These are phyloP conservation scores for Colletotrichum incanum DNA, from an alignment of 2,329 filamentous ascomycete genomes.

Conservation along the genomic window DNA sequence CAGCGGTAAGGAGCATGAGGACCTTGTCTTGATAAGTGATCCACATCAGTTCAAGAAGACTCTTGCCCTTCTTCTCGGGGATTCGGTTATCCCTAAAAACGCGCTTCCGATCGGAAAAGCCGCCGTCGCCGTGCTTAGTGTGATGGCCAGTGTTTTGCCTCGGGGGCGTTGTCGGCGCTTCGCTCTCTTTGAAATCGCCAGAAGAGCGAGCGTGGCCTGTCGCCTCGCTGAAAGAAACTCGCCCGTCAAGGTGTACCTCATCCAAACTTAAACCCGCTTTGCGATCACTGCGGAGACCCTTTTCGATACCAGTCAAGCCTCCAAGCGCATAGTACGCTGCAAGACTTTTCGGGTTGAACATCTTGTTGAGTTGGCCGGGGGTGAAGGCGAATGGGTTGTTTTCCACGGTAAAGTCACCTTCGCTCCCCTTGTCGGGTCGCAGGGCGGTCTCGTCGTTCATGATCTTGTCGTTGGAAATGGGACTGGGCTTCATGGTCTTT, in stretches of 20 bases:
- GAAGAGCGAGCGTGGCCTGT: conserved; percentile 52
- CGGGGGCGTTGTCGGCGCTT: conserved; percentile 11
- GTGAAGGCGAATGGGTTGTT: conserved; percentile 90
- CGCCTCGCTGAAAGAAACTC: conserved; percentile 81
- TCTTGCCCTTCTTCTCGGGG: conserved; percentile 83
- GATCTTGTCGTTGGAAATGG: conserved; percentile 68
- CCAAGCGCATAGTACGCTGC: conserved; percentile 86
- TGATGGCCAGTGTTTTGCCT: conserved; percentile 7
- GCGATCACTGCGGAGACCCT: conserved; percentile 81
- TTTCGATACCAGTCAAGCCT: conserved; percentile 83
- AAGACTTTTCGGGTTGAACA: conserved; percentile 91
- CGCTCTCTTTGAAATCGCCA: conserved; percentile 39
- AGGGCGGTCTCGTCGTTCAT: conserved; percentile 79
- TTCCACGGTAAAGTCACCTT: conserved; percentile 81
- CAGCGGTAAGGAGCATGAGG: conserved; percentile 78
- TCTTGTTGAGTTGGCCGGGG: conserved; percentile 86
- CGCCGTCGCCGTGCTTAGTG: conserved; percentile 46
- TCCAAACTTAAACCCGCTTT: conserved; percentile 83
- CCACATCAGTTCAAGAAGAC: conserved; percentile 81
- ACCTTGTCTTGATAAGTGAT: conserved; percentile 90
- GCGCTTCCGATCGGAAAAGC: conserved; percentile 76
- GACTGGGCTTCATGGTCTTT: conserved; percentile 57
- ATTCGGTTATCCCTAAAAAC: conserved; percentile 81
- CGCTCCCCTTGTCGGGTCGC: conserved; percentile 81
- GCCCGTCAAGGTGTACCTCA: conserved; percentile 76